These are phyloP conservation scores for Neospora caninum DNA, from an alignment of 169 alveolate species.

Conservation along the genomic window DNA sequence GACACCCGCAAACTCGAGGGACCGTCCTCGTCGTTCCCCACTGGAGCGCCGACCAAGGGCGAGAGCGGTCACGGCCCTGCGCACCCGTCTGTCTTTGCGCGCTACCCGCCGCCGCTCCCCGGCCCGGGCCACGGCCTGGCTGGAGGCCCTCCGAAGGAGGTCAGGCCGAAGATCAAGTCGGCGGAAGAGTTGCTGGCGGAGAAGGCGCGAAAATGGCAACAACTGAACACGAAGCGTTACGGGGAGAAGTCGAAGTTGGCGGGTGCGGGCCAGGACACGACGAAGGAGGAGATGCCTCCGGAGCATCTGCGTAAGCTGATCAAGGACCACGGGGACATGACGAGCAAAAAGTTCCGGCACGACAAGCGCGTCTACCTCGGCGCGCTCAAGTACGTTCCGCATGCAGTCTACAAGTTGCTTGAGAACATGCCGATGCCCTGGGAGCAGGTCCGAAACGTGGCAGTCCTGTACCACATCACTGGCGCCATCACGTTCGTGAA, in stretches of 20 bases:
- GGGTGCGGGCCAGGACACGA: conserved; percentile 37
- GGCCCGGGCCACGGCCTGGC: background rate
- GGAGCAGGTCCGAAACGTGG: conserved; percentile 95
- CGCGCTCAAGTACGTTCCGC: conserved; percentile 99
- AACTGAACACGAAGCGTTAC: conserved; percentile 81
- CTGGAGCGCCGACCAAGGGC: background rate
- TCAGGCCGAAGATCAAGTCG: conserved; percentile 22
- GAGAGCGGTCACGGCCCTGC: background rate
- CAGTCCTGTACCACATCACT: conserved; percentile 97
- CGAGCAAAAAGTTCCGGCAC: conserved; percentile 95
- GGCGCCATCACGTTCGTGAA: conserved; percentile 99
- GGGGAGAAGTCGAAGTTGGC: conserved; percentile 24
- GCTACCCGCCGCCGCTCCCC: conserved; percentile 5
- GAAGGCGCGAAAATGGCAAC: conserved; percentile 87
- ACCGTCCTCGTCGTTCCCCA: background rate
- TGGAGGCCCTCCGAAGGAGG: background rate
- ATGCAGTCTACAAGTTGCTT: conserved; percentile 98
- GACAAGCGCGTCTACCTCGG: conserved; percentile 99
- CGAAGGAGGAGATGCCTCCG: conserved; percentile 94
- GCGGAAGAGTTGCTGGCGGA: conserved; percentile 75
- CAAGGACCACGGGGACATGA: conserved; percentile 86
- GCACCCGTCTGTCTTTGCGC: background rate
- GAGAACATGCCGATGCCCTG: conserved; percentile 98
- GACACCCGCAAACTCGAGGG: background rate
- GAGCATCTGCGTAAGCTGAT: conserved; percentile 98